Evolutionary conservation across 2,329 filamentous ascomycete genomes (phyloP), one percentile per base, ranked within the genome.

Genomic region (Colletotrichum somersetense): DNA sequence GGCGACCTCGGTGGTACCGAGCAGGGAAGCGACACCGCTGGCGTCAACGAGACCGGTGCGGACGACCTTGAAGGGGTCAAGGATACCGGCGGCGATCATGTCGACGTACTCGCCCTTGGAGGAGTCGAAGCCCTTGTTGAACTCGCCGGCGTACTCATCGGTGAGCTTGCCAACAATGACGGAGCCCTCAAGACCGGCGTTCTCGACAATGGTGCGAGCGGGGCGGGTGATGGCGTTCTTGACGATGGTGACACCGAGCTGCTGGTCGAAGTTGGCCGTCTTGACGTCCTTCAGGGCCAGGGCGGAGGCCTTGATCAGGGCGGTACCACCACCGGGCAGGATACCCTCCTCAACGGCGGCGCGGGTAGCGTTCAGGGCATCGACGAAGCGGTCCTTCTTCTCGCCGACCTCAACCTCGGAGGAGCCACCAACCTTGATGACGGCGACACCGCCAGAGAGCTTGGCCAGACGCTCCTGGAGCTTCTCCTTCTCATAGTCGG

Each of bases 401-500:
- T 99, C 96, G 77, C 95, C 93, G 70, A 99, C 96, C 89, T 99
- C 96, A 76, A 99, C 96, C 87, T 99, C 96, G 75, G 96, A 98
- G 75, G 95, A 90, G 83, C 96, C 96, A 79, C 96, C 96, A 75
- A 99, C 96, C 91, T 97, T 98, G 90, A 99, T 98, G 85, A 99
- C 96, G 78, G 96, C 96, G 79, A 99, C 96, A 89, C 96, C 96
- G 76, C 96, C 96, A 77, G 96, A 98, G 77, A 99, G 93, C 92
- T 99, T 99, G 78, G 96, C 96, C 74, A 99, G 93, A 87, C 96
- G 96, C 89, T 99, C 96, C 88, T 98, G 96, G 76, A 99, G 94
- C 91, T 99, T 99, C 93, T 99, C 96, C 91, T 98, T 98, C 91
- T 99, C 96, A 87, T 99, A 99, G 81, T 99, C 96, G 61, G 95